Conservation (phyloP, 371 early-diverging fungal species). For the Syncephalastrum contaminatum region DNA sequence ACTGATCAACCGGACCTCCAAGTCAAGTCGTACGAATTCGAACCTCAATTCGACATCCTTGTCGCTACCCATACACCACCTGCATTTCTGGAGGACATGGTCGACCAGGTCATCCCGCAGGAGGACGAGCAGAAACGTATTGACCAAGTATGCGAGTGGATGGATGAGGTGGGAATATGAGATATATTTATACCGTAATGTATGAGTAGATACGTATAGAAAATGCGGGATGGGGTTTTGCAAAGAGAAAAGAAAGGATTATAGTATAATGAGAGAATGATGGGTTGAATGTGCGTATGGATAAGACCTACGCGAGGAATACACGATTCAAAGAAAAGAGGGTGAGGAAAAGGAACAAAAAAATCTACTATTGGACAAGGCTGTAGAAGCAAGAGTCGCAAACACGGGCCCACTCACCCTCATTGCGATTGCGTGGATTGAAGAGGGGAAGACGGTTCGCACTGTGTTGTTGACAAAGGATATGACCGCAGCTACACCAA, state of each 20-base stretch:
- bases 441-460: constrained; percentile 25
- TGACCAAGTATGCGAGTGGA: constrained; percentile 22
- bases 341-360: neutral
- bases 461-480: constrained; percentile 27
- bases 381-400: constrained; percentile 27
- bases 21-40: constrained; percentile 30
- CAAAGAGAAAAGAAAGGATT: too few species aligned
- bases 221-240: too few species aligned
- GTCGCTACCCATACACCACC: constrained; percentile 15
- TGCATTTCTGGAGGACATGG: constrained; percentile 26
- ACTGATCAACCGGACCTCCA: constrained; percentile 4
- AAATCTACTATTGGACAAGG: constrained; percentile 1
- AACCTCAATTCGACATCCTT: constrained; percentile 38
- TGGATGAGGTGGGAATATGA: constrained; percentile 21
- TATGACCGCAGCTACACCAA: constrained; percentile 20
- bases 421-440: constrained; percentile 3
- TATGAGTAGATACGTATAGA: too few species aligned
- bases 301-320: too few species aligned
- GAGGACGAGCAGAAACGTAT: constrained; percentile 5
- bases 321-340: neutral
- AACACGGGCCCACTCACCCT: constrained; percentile 29
- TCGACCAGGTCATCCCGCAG: constrained; percentile 17
- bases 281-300: too few species aligned
- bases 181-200: neutral
- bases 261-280: too few species aligned